Evolutionary conservation across 768 basidiomycete species (phyloP).

Genomic region (Lactarius deliciosus): DNA sequence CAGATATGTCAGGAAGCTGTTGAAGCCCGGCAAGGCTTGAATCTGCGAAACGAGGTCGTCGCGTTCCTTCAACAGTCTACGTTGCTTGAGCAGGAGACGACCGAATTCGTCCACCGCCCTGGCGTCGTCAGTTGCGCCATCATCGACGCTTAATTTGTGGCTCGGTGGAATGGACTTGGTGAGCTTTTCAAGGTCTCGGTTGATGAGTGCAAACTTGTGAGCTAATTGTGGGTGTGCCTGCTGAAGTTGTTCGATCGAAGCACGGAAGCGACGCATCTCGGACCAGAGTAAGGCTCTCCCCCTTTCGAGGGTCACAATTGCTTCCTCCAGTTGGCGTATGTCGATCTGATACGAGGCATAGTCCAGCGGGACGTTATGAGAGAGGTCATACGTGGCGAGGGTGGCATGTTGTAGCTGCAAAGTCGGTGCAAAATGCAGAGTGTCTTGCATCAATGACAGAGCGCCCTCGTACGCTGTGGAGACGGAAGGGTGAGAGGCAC

Average conservation of each 20-base stretch:
- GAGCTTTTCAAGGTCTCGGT: background rate
- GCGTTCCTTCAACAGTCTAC: background rate
- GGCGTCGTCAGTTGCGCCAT: background rate
- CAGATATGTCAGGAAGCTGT: background rate
- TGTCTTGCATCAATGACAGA: background rate
- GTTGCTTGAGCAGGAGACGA: background rate
- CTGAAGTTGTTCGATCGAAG: background rate
- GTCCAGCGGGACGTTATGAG: background rate
- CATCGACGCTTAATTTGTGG: background rate
- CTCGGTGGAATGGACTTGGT: background rate
- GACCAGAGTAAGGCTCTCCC: background rate
- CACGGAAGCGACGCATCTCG: background rate
- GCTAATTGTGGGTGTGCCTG: background rate
- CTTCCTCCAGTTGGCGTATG: background rate
- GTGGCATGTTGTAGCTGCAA: background rate
- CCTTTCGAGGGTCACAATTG: background rate
- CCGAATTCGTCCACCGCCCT: background rate
- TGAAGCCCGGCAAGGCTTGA: background rate
- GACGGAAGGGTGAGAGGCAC: background rate
- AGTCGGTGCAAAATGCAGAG: background rate
- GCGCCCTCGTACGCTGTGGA: background rate
- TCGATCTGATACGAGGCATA: background rate
- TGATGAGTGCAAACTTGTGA: background rate
- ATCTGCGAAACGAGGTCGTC: background rate
- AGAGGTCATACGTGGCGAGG: background rate